Evolutionary conservation across 2,329 filamentous ascomycete species (phyloP), one percentile per base, ranked within the genome.

Genomic region (Cercospora citrullina): DNA sequence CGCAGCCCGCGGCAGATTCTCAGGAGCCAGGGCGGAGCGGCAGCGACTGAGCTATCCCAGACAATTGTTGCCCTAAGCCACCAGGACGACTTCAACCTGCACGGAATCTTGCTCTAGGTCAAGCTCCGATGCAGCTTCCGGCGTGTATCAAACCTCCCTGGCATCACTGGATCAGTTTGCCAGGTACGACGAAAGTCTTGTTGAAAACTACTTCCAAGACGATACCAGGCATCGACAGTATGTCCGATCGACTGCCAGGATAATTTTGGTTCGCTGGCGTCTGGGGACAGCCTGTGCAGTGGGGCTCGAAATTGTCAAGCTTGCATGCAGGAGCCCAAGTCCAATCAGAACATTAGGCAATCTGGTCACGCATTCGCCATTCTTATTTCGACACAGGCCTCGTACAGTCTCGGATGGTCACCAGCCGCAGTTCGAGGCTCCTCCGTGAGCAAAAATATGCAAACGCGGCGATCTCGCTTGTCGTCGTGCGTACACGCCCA

Each of bases 41-140:
- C n/a, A 58, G 33, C 31, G 62, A 64, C 30, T 64, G 51, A 64
- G n/a, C 12, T 10, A 12, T 36, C 16, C 10, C 3, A 36, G 7
- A 31, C 18, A 12, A n/a, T 28, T 16, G 14, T 14, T 12, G 4
- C 12, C 12, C 45, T 21, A 21, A 51, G 21, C 9, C 10, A 51
- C 21, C 45, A 23, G 18, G 21, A 21, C 45, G 45, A 51, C 5
- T 26, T 60, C 30, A 5, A 26, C 18, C 10, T 14, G 9, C 31
- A 12, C 23, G 18, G 33, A 39, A 23, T 39, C 16, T 39, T 39
- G 21, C 16, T 28, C 30, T 55, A 67, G 26, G 16, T 30, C 72
- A 71, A 73, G 14, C 67, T 67, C 60, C 69, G 48, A 23, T 73
- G 23, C 72, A 69, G 61, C 72, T 66, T 18, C 69, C 68, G 14